phyloP scores from a whole-genome alignment of 2,329 filamentous ascomycete genomes.

The Penicillium sp. region DNA sequence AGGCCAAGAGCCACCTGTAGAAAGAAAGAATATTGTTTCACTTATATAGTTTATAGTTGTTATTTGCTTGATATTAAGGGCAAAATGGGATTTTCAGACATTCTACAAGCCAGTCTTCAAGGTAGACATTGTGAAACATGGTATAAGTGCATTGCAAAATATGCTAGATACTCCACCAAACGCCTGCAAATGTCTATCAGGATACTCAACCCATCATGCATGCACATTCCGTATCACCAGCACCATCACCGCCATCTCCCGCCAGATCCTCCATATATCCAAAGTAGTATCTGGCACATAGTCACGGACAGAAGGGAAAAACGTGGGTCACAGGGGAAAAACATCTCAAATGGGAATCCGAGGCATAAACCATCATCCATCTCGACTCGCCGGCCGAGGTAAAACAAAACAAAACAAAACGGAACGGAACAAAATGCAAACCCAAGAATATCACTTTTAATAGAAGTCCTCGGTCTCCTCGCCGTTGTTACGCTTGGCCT shows the following conservation, averaged over 20 bases:
- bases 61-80: not conserved
- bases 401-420: slow-evolving; percentile 11
- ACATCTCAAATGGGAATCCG: slow-evolving; percentile 4
- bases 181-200: slow-evolving; percentile 22
- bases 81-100: not conserved
- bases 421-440: too few species aligned
- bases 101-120: not conserved
- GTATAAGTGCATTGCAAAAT: slow-evolving; percentile 4
- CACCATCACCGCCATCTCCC: slow-evolving; percentile 4
- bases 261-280: not conserved
- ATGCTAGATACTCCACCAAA: slow-evolving; percentile 11
- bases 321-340: slow-evolving; percentile 8
- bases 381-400: slow-evolving; percentile 24
- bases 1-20: slow-evolving; percentile 40
- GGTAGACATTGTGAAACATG: not conserved
- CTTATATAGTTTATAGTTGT: not conserved
- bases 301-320: not conserved
- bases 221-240: slow-evolving; percentile 21
- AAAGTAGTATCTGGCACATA: not conserved
- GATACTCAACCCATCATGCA: slow-evolving; percentile 16
- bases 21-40: slow-evolving; percentile 1
- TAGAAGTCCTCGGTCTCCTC: slow-evolving; percentile 33
- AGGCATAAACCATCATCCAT: slow-evolving; percentile 12
- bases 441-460: slow-evolving; percentile 30
- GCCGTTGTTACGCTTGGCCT: slow-evolving; percentile 34